Conservation (phyloP, 129 eudicot genomes). For the Gnaphalium uliginosum region DNA sequence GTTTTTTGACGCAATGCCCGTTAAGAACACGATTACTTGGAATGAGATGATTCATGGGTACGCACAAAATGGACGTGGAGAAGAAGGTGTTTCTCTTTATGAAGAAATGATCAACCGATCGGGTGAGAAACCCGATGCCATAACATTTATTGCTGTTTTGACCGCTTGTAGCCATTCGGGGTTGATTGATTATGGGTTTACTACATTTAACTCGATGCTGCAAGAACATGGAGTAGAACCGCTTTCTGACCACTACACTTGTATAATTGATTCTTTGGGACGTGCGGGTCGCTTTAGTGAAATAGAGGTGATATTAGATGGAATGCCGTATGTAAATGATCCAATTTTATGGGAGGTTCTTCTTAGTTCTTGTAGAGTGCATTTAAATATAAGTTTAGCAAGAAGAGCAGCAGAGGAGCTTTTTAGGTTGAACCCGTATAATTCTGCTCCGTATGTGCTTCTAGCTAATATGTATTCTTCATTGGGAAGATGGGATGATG, state of each 20-base stretch:
- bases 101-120: conserved; percentile 44
- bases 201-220: conserved; percentile 64
- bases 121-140: conserved; percentile 55
- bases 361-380: conserved; percentile 81
- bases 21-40: conserved; percentile 64
- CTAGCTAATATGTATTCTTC: conserved; percentile 85
- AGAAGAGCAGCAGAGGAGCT: conserved; percentile 70
- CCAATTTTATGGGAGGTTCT: conserved; percentile 78
- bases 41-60: conserved; percentile 90
- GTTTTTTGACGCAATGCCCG: conserved; percentile 56
- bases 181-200: conserved; percentile 61
- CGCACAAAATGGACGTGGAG: conserved; percentile 77
- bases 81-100: conserved; percentile 55
- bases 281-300: conserved; percentile 38
- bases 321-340: conserved; percentile 61
- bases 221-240: conserved; percentile 56
- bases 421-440: conserved; percentile 54
- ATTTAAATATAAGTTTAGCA: conserved; percentile 59
- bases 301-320: conserved; percentile 29
- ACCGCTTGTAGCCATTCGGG: conserved; percentile 90
- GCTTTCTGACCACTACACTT: conserved; percentile 71
- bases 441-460: conserved; percentile 74
- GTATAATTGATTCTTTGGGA: conserved; percentile 74
- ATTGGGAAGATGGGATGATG: conserved; percentile 83
- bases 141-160: conserved; percentile 69